Evolutionary conservation across 202 grass and related monocot genomes (phyloP).

Genomic region (Bolboschoenoplectus hybrid): DNA sequence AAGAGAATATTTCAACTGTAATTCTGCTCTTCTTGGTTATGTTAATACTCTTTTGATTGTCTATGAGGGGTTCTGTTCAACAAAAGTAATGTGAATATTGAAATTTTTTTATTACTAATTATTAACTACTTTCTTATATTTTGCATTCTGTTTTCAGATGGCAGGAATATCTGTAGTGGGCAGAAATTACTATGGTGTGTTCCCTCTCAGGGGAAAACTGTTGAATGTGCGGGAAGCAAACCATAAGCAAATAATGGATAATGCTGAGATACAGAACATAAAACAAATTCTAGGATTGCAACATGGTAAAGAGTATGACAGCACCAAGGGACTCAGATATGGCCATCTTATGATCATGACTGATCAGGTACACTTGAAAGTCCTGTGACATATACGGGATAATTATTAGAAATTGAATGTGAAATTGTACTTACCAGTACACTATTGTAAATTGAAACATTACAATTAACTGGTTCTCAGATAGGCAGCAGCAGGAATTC

Average conservation of each 20-base stretch:
- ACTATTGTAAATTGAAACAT: background rate
- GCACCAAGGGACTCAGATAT: constrained; percentile 83
- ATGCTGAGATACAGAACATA: constrained; percentile 79
- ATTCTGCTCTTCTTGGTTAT: background rate
- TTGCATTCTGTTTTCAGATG: constrained; percentile 58
- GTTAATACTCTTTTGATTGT: background rate
- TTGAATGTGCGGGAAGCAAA: constrained; percentile 89
- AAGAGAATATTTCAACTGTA: background rate
- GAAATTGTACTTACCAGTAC: background rate
- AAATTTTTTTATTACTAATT: background rate
- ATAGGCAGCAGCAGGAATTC: background rate
- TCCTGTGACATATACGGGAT: background rate
- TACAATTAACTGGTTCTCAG: background rate
- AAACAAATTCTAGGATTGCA: constrained; percentile 93
- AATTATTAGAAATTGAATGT: background rate
- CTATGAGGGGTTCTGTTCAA: background rate
- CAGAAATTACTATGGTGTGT: constrained; percentile 82
- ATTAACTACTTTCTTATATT: background rate
- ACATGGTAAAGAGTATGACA: constrained; percentile 75
- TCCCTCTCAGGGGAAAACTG: constrained; percentile 88
- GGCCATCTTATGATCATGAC: constrained; percentile 99
- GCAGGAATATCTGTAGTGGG: constrained; percentile 68
- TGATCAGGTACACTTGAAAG: constrained; percentile 62
- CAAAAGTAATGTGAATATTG: background rate
- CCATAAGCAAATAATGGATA: constrained; percentile 83